These are phyloP conservation scores for Athelia psychrophila DNA, from an alignment of 1,284 basidiomycete genomes.

Conservation along the genomic window DNA sequence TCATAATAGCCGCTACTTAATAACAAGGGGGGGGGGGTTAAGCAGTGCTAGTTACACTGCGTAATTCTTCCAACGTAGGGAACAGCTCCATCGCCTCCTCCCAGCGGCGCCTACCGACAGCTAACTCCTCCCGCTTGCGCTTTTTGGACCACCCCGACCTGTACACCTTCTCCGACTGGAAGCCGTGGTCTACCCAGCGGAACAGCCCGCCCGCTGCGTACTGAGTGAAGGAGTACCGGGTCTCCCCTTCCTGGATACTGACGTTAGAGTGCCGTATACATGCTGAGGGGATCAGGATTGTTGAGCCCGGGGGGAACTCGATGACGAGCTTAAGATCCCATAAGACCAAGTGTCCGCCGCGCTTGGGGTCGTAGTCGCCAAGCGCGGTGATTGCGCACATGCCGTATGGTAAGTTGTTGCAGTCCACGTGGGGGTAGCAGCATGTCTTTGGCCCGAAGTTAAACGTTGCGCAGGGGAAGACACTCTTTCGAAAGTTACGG, in stretches of 20 bases:
- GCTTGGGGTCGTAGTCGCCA: conserved; percentile 3
- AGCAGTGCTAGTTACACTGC: too few relatives aligned
- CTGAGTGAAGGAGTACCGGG: background rate
- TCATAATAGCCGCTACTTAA: too few relatives aligned
- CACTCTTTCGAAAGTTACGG: conserved; percentile 4
- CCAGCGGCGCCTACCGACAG: too few relatives aligned
- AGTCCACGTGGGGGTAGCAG: conserved; percentile 10
- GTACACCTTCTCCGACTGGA: background rate
- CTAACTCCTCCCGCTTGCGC: background rate
- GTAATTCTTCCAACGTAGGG: too few relatives aligned
- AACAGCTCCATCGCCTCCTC: too few relatives aligned
- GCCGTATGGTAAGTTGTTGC: background rate
- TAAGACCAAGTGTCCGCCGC: conserved; percentile 6
- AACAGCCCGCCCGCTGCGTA: background rate
- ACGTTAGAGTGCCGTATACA: conserved; percentile 3
- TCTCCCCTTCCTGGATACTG: conserved; percentile 5
- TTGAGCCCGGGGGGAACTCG: conserved; percentile 5
- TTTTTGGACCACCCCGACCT: background rate
- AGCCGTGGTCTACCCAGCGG: background rate
- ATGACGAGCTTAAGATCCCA: conserved; percentile 5
- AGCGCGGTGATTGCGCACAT: conserved; percentile 8
- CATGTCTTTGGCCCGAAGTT: conserved; percentile 11
- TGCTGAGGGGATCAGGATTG: conserved; percentile 7
- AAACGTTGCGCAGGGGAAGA: conserved; percentile 2
- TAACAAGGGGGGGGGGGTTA: too few relatives aligned